Percentiles rank a stretch among this genome's conserved stretches.
Evolutionary conservation across 2,329 filamentous ascomycete species (phyloP).

Genomic region (Camillea tinctor): DNA sequence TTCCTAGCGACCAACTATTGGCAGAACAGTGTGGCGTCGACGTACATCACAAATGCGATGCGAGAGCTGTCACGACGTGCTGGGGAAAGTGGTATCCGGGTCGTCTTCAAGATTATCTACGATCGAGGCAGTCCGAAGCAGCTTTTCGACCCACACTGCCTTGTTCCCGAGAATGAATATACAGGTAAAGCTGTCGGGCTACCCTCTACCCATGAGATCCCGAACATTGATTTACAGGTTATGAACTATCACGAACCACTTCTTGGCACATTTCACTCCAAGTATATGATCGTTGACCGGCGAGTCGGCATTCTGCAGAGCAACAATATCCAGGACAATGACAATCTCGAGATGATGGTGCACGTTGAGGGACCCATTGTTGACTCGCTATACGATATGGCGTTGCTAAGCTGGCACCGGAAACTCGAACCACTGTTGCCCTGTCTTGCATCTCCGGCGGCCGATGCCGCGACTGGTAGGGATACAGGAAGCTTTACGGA

Average conservation of each 20-base stretch:
- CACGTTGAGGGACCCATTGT: slow-evolving; percentile 76
- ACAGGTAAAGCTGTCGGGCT: slow-evolving; percentile 57
- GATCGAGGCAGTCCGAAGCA: slow-evolving; percentile 68
- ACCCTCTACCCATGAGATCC: slow-evolving; percentile 63
- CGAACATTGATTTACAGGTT: slow-evolving; percentile 69
- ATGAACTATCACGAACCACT: slow-evolving; percentile 70
- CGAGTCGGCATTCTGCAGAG: slow-evolving; percentile 70
- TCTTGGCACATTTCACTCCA: slow-evolving; percentile 74
- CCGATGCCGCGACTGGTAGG: slow-evolving; percentile 17
- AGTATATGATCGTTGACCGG: slow-evolving; percentile 75
- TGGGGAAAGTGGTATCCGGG: slow-evolving; percentile 52
- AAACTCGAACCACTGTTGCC: slow-evolving; percentile 59
- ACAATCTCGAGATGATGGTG: slow-evolving; percentile 79
- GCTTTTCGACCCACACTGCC: slow-evolving; percentile 62
- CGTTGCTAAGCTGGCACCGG: slow-evolving; percentile 70
- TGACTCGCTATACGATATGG: slow-evolving; percentile 72
- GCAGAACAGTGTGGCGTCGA: slow-evolving; percentile 67
- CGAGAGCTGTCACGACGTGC: slow-evolving; percentile 67
- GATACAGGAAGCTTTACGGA: slow-evolving; percentile 27
- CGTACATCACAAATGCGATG: slow-evolving; percentile 66
- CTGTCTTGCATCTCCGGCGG: slow-evolving; percentile 49
- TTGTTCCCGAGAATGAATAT: slow-evolving; percentile 58
- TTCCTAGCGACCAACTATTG: slow-evolving; percentile 76
- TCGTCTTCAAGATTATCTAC: slow-evolving; percentile 73
- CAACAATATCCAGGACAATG: slow-evolving; percentile 77